Evolutionary conservation across 169 alveolate genomes (phyloP), one percentile per base, ranked within the genome.

Genomic region (Cystoisospora suis): DNA sequence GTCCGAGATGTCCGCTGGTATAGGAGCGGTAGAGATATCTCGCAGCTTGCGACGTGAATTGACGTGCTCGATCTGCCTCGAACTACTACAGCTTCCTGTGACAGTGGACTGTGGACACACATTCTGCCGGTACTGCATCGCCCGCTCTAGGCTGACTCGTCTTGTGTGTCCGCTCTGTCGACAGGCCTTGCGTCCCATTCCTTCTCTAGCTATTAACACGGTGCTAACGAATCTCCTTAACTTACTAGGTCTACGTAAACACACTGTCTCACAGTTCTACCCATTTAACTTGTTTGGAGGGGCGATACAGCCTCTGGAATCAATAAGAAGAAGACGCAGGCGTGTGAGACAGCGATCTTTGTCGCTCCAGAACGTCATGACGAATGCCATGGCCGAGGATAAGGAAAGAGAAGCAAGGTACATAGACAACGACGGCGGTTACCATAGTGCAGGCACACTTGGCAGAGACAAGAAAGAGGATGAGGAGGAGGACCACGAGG

Each of bases 21-120:
- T n/a, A 42, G 75, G 23, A 61, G 20, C 45, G 49, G 56, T 17
- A 42, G 90, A n/a, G 47, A 45, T 49, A 53, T n/a, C 34, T 17
- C 29, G 36, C 17, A 53, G 91, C 59, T 65, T 95, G 45, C 59
- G 81, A 88, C 83, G 93, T 77, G 98, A 97, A 91, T 94, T 97
- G 36, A 97, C 96, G 20, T 97, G 98, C 83, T 96, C 98, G 40
- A 96, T 97, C 38, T 97, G 98, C 75, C 93, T 97, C 65, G 98
- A 97, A 70, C 95, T 94, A 81, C 95, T 95, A 75, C 94, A 94
- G 87, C 90, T 96, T 86, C 98, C 98, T 6, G 98, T 96, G 42
- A 97, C 98, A 29, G 91, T 97, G 86, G 92, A 92, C 40, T 97
- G 98, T 85, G 98, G 98, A 29, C 98, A 97, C 91, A 96, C 98